Evolutionary conservation across 202 grass and related monocot genomes (phyloP).

Genomic region (Elaeis oleifera): DNA sequence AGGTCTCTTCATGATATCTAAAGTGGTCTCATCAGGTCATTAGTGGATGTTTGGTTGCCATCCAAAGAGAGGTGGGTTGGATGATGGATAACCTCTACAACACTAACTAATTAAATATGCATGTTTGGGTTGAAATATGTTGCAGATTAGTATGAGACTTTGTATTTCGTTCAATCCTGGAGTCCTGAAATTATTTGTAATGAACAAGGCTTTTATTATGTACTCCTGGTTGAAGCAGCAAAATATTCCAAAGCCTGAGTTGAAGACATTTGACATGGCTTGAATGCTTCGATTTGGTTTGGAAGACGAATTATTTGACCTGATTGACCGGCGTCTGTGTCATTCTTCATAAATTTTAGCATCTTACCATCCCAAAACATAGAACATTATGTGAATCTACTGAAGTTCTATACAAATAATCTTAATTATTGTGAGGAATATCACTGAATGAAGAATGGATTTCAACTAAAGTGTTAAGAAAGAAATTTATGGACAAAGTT

Average conservation of each 20-base stretch:
- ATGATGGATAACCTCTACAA: no score
- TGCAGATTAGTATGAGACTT: slow-evolving; percentile 64
- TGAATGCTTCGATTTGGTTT: slow-evolving; percentile 80
- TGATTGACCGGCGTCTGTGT: slow-evolving; percentile 51
- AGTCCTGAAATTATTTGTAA: slow-evolving; percentile 66
- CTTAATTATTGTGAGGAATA: no score
- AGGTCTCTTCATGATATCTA: no score
- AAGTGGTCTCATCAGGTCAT: no score
- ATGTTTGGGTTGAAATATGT: neutral
- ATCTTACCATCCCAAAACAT: neutral
- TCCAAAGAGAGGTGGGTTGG: no score
- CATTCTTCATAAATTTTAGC: slow-evolving; percentile 13
- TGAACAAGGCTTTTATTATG: slow-evolving; percentile 65
- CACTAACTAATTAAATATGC: neutral
- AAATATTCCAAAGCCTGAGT: slow-evolving; percentile 50
- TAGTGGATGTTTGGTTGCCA: no score
- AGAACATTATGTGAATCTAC: no score
- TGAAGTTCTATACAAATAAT: no score
- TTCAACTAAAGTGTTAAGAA: no score
- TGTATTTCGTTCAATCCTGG: slow-evolving; percentile 76
- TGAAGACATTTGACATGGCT: slow-evolving; percentile 79
- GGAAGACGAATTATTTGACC: slow-evolving; percentile 61
- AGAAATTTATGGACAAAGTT: no score
- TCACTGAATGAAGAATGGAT: no score
- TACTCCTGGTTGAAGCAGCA: slow-evolving; percentile 70